Evolutionary conservation across 495 filamentous ascomycete genomes (phyloP).

Genomic region (Aspergillus kassunensis): DNA sequence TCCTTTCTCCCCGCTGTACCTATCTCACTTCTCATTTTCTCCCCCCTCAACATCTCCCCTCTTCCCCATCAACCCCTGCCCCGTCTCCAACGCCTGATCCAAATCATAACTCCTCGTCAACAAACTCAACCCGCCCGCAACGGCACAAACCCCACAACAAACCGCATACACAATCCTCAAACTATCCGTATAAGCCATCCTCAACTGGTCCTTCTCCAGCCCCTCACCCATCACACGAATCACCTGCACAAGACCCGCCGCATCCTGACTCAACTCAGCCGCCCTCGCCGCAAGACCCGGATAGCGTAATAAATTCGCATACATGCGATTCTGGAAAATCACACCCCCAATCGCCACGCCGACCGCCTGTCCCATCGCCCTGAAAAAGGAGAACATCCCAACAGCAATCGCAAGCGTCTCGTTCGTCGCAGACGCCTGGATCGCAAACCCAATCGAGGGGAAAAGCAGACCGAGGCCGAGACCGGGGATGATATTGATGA

Average conservation of each 20-base stretch:
- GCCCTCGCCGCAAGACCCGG: slow-evolving; percentile 44
- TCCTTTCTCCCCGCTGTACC: no score
- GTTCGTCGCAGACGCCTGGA: slow-evolving; percentile 45
- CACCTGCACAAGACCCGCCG: slow-evolving; percentile 54
- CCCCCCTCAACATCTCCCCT: slow-evolving; percentile 36
- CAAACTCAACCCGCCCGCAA: slow-evolving; percentile 46
- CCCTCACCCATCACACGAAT: slow-evolving; percentile 52
- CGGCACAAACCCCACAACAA: slow-evolving; percentile 52
- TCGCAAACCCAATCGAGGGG: slow-evolving; percentile 41
- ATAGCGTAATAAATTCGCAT: slow-evolving; percentile 38
- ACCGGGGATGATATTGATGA: slow-evolving; percentile 46
- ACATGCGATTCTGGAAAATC: slow-evolving; percentile 60
- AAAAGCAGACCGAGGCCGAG: slow-evolving; percentile 51
- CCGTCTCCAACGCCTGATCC: slow-evolving; percentile 45
- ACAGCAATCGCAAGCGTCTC: slow-evolving; percentile 46
- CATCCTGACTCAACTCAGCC: slow-evolving; percentile 50
- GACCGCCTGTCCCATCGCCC: slow-evolving; percentile 50
- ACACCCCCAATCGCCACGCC: slow-evolving; percentile 57
- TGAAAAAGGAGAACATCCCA: slow-evolving; percentile 53
- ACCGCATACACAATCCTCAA: slow-evolving; percentile 55
- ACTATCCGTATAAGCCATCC: slow-evolving; percentile 52
- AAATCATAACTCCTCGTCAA: slow-evolving; percentile 52
- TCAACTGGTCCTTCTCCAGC: slow-evolving; percentile 37
- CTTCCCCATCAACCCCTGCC: slow-evolving; percentile 46
- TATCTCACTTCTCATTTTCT: no score